Evolutionary conservation across 2,329 filamentous ascomycete genomes (phyloP), one percentile per base, ranked within the genome.

Genomic region (Tolypocladium tundrense): DNA sequence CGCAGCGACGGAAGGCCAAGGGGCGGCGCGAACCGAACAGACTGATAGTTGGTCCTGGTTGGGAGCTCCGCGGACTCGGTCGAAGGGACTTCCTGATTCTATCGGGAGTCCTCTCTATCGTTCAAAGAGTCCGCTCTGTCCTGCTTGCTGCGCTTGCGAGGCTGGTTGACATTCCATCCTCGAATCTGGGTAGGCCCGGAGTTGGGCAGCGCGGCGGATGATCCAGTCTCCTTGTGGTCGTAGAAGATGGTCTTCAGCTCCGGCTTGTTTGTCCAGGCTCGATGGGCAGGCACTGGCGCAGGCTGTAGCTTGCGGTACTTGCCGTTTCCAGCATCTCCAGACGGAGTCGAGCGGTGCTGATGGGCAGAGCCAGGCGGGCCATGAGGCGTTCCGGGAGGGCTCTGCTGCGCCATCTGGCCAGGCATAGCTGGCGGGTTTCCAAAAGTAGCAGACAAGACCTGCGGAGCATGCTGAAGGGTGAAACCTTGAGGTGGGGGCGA

Each of bases 211-310:
- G 81, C 79, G 54, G 83, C 81, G 21, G 76, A 77, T 2, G 80
- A 76, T 4, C 74, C 73, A 50, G 82, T 83, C 63, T 85, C 81
- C 65, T 84, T 84, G 65, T 84, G 83, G 24, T 80, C 78, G 61
- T 84, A 85, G 42, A 78, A 79, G 4, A 83, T 80, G 4, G 82
- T 83, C 58, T 82, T 78, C n/a, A 85, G 73, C 63, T 84, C 81
- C 19, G 77, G 74, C 63, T 77, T 78, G 57, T 72, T 72, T 8
- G 69, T 66, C 67, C 75, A 78, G 60, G 75, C 75, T 50, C 76
- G 73, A 65, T 81, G 80, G 37, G 79, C 73, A 8, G 80, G 77
- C 31, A 81, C 75, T 0, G 81, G 81, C 0, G 82, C 82, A 11
- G 82, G 82, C 60, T 83, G 81, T 43, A 85, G 77, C 68, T 82